These are phyloP conservation scores for Martiniozyma asiatica DNA, from an alignment of 1,139 yeast genomes.

Conservation along the genomic window DNA sequence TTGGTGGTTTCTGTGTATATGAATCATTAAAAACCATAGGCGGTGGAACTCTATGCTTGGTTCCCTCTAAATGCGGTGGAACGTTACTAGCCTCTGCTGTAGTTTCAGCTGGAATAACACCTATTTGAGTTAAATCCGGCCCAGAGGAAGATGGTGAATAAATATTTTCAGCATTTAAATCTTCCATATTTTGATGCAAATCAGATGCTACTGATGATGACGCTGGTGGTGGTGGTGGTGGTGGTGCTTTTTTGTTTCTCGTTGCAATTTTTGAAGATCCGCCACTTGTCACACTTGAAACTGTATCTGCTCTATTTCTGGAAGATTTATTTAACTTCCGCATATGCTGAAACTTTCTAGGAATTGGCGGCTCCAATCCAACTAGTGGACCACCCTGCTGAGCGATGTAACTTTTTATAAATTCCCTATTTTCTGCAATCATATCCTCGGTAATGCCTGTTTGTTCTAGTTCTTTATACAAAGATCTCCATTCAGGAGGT, in stretches of 20 bases:
- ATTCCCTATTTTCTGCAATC: slow-evolving; percentile 79
- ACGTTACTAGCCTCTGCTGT: too few species aligned
- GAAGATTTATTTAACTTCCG: slow-evolving; percentile 11
- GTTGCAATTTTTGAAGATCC: too few species aligned
- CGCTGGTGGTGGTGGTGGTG: slow-evolving; percentile 24
- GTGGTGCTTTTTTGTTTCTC: slow-evolving; percentile 21
- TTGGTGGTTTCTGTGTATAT: too few species aligned
- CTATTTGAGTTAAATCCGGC: too few species aligned
- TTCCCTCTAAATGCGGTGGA: too few species aligned
- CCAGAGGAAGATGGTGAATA: too few species aligned
- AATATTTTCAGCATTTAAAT: too few species aligned
- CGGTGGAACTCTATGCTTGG: too few species aligned
- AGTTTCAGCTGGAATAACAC: too few species aligned
- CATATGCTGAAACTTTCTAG: slow-evolving; percentile 42
- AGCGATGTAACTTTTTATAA: slow-evolving; percentile 65
- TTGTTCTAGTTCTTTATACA: slow-evolving; percentile 60
- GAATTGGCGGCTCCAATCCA: slow-evolving; percentile 78
- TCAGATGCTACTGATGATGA: too few species aligned
- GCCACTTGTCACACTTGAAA: slow-evolving; percentile 11
- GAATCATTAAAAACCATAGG: too few species aligned
- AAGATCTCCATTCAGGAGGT: slow-evolving; percentile 76
- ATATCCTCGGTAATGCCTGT: slow-evolving; percentile 81
- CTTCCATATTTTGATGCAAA: too few species aligned
- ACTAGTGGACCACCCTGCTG: slow-evolving; percentile 78
- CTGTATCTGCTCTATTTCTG: slow-evolving; percentile 9